phyloP scores from a whole-genome alignment of 2,329 filamentous ascomycete genomes.

The Leptodontidium sp. region DNA sequence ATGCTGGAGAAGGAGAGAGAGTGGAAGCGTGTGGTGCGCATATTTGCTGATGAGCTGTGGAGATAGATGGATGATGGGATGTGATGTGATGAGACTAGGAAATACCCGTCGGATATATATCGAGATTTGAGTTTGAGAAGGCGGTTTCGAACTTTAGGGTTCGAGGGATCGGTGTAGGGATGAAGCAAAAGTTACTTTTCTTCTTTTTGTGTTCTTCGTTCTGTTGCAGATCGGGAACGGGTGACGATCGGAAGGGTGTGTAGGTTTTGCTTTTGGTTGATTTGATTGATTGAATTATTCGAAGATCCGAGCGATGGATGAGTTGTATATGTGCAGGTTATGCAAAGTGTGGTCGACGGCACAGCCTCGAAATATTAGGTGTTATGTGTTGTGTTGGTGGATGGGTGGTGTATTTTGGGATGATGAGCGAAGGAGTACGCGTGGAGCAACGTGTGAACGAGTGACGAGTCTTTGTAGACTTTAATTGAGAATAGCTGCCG shows the following conservation, averaged over 20 bases:
- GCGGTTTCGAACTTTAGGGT: constrained; percentile 10
- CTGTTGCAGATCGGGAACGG: constrained; percentile 19
- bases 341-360: constrained; percentile 33
- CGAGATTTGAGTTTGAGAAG: constrained; percentile 18
- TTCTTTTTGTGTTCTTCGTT: background rate
- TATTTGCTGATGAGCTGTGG: constrained; percentile 35
- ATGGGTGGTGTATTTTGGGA: constrained; percentile 11
- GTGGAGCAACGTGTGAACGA: constrained; percentile 39
- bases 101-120: constrained; percentile 1
- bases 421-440: constrained; percentile 12
- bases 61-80: constrained; percentile 8
- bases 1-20: constrained; percentile 60
- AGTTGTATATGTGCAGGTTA: constrained; percentile 22
- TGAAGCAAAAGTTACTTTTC: constrained; percentile 21
- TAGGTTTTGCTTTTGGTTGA: background rate
- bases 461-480: constrained; percentile 41
- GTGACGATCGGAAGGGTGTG: constrained; percentile 12
- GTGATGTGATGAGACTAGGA: constrained; percentile 15
- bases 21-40: constrained; percentile 45
- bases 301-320: background rate
- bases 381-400: constrained; percentile 6
- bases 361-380: constrained; percentile 38
- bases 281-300: background rate
- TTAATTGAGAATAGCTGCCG: constrained; percentile 31
- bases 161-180: constrained; percentile 4